These are phyloP conservation scores for Boletellus emodensis DNA, from an alignment of 768 basidiomycete species.

Conservation along the genomic window DNA sequence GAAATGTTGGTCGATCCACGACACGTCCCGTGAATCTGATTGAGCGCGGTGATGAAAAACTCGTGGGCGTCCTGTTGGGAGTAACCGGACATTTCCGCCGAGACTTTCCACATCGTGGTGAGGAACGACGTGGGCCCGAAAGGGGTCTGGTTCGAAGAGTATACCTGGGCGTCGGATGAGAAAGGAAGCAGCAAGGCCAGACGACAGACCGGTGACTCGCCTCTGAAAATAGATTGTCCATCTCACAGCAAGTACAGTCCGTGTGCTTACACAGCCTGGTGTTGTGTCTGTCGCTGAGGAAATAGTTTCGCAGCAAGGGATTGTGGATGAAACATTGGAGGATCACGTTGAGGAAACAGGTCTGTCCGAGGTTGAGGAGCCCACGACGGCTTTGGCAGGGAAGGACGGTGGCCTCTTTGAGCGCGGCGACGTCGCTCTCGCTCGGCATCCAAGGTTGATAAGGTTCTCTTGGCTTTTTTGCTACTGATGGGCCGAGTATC, in stretches of 20 bases:
- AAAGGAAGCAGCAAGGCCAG: no score
- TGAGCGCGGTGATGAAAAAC: conserved; percentile 77
- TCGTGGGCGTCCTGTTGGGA: conserved; percentile 95
- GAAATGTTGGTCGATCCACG: conserved; percentile 70
- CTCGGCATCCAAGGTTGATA: conserved; percentile 49
- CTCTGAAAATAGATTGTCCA: conserved; percentile 83
- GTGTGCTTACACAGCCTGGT: conserved; percentile 59
- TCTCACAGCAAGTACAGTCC: conserved; percentile 87
- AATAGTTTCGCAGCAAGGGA: conserved; percentile 83
- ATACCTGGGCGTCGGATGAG: conserved; percentile 37
- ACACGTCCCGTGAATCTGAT: conserved; percentile 81
- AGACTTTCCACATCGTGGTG: conserved; percentile 74
- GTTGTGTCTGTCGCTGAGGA: conserved; percentile 89
- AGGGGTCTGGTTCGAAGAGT: conserved; percentile 54
- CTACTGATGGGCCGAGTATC: conserved; percentile 23
- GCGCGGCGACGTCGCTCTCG: conserved; percentile 37
- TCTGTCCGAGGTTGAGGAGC: conserved; percentile 84
- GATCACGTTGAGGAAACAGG: conserved; percentile 91
- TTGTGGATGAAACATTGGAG: conserved; percentile 89
- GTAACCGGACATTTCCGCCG: conserved; percentile 82
- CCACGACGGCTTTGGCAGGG: conserved; percentile 89
- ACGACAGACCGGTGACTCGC: conserved; percentile 30
- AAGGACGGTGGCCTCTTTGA: conserved; percentile 49
- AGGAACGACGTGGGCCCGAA: conserved; percentile 84
- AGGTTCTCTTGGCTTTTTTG: conserved; percentile 41